Evolutionary conservation across 164 flowering plant genomes (phyloP).

Genomic region (Aristolochia fimbriata): DNA sequence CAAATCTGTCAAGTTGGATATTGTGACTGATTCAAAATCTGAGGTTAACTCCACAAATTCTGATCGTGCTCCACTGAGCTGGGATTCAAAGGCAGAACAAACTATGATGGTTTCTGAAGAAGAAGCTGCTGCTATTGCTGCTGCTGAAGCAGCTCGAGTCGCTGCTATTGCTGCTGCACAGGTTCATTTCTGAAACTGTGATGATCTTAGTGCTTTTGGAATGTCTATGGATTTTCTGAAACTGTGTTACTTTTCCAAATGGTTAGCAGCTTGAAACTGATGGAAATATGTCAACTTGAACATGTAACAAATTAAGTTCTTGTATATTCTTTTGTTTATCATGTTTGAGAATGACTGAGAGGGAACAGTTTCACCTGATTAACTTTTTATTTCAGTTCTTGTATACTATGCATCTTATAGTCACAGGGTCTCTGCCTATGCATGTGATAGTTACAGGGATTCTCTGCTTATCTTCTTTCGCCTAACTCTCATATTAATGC

Average conservation of each 20-base stretch:
- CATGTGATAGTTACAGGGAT: no score
- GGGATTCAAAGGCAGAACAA: conserved; percentile 35
- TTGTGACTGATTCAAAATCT: conserved; percentile 24
- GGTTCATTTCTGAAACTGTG: conserved; percentile 30
- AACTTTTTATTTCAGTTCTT: no score
- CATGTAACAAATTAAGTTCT: no score
- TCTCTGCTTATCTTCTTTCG: no score
- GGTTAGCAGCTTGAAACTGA: no score
- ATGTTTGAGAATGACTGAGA: no score
- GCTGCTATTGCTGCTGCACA: conserved; percentile 90
- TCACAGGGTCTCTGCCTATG: no score
- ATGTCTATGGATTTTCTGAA: background rate
- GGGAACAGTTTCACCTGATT: no score
- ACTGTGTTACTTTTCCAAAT: background rate
- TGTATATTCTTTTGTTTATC: no score
- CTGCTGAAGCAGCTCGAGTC: conserved; percentile 87
- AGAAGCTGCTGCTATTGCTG: conserved; percentile 86
- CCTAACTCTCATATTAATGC: no score
- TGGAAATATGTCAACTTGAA: no score
- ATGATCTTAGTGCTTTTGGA: background rate
- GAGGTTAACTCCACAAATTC: conserved; percentile 34
- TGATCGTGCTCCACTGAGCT: conserved; percentile 21
- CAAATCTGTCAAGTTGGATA: conserved; percentile 33
- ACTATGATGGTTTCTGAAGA: conserved; percentile 56
- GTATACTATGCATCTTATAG: no score